phyloP scores from a whole-genome alignment of 768 basidiomycete genomes.

The Pleurotus giganteus region DNA sequence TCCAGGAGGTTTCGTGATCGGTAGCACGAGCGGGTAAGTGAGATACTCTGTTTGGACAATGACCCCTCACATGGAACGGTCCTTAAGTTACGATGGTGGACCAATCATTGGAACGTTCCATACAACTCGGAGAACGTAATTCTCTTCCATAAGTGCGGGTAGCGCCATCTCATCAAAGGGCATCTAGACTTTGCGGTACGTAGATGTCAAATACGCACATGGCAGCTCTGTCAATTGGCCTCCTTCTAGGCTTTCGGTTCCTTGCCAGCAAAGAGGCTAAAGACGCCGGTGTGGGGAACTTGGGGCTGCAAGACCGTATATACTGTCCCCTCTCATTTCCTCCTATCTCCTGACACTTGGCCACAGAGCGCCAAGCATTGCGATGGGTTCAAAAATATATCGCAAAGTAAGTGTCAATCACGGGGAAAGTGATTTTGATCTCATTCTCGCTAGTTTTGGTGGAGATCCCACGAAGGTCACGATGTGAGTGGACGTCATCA shows the following conservation, averaged over 20 bases:
- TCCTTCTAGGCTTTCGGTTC: conserved; percentile 36
- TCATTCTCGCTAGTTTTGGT: conserved; percentile 38
- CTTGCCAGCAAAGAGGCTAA: conserved; percentile 42
- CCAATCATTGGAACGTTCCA: conserved; percentile 43
- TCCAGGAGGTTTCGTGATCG: conserved; percentile 42
- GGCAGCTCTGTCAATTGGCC: not conserved
- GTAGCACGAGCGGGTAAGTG: conserved; percentile 31
- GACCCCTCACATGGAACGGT: not conserved
- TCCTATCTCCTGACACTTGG: conserved; percentile 6
- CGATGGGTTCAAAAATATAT: conserved; percentile 66
- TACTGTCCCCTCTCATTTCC: not conserved
- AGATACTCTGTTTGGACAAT: not conserved
- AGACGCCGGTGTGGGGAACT: conserved; percentile 45
- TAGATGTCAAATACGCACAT: not conserved
- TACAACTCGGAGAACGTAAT: conserved; percentile 32
- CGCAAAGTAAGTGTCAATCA: conserved; percentile 24
- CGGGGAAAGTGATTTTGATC: not conserved
- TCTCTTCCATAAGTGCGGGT: not conserved
- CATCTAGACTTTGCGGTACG: not conserved
- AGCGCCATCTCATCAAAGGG: not conserved
- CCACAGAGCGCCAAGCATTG: conserved; percentile 48
- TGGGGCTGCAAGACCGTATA: conserved; percentile 60
- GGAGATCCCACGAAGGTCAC: conserved; percentile 58
- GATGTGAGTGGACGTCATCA: conserved; percentile 28
- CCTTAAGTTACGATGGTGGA: conserved; percentile 39